Base-by-base conservation (phyloP, 139 green algal genomes). In the Gonium pectorale region DNA sequence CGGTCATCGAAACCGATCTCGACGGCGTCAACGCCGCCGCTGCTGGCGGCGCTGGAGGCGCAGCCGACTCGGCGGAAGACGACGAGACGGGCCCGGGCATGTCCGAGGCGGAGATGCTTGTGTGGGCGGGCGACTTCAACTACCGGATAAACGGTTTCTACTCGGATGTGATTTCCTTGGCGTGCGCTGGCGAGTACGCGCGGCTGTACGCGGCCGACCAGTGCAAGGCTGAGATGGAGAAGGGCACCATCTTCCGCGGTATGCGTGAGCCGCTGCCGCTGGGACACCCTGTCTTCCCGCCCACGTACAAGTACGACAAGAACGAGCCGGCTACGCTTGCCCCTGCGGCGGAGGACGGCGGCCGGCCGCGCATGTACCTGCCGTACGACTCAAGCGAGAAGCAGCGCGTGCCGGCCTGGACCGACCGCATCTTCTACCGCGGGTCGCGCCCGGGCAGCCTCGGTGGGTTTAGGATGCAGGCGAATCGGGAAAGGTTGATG, bases 241-340 rank as follows among this genome's bases (percentile, higher is more conserved):
- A 43, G 7, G 86, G 90, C 24, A 40, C 21, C 40, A 89, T 93
- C 51, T 93, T 93, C 83, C 83, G 83, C 8, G 88, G 86, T 64
- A 46, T 92, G 71, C 79, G 79, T 22, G 67, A 86, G 44, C 27
- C 59, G 59, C 79, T 90, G 72, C 70, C 66, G 46, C 95, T 98
- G 88, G 95, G 86, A 4, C 75, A 86, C 40, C 94, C 98, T 54
- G 68, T 66, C n/a, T 99, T 99, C 86, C 85, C 90, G 41, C 96
- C 96, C 70, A 99, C 96, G 21, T 99, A 98, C 92, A 99, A 99
- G 90, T 98, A 98, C 83, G 92, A 98, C 85, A 96, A 96, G 82
- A 69, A 71, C 63, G 69, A 71, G 52, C 5, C 68, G 59, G 54
- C 26, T 3, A 40, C 9, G 49, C 5, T 40, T 13, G 22, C 40